These are phyloP conservation scores for Silene vulgaris DNA, from an alignment of 179 eudicot species.

Conservation along the genomic window DNA sequence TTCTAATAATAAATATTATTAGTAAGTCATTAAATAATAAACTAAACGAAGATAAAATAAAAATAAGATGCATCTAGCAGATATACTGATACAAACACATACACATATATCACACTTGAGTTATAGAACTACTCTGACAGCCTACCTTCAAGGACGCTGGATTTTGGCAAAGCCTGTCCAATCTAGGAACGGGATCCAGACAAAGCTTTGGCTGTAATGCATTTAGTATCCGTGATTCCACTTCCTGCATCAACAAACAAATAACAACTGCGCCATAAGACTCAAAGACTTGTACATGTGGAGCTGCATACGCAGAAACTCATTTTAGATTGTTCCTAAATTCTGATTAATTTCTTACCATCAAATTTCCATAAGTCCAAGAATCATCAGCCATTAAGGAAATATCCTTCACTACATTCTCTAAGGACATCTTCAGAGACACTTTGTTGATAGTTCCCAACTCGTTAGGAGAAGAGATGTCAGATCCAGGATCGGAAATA, in stretches of 20 bases:
- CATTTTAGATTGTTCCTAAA: not conserved
- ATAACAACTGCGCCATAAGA: conserved; percentile 8
- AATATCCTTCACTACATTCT: conserved; percentile 91
- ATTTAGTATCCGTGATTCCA: conserved; percentile 84
- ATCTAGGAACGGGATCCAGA: conserved; percentile 84
- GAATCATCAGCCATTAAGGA: conserved; percentile 68
- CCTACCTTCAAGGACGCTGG: conserved; percentile 55
- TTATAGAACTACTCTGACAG: conserved; percentile 1
- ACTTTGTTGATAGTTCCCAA: conserved; percentile 53
- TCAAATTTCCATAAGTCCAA: conserved; percentile 96
- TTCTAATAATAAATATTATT: no score
- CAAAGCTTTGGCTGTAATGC: conserved; percentile 81
- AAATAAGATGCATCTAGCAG: not conserved
- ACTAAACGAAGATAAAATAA: not conserved
- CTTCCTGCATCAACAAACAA: conserved; percentile 55
- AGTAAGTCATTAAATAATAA: not conserved
- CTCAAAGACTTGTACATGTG: conserved; percentile 17
- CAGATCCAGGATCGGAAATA: conserved; percentile 42
- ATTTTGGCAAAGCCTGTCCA: conserved; percentile 57
- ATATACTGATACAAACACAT: no score
- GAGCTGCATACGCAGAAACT: not conserved
- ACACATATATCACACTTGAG: not conserved
- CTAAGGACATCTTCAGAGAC: conserved; percentile 77
- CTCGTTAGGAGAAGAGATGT: conserved; percentile 36
- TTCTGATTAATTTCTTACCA: conserved; percentile 48